A percentile compares a stretch with the other conserved stretches of the same genome.
Conservation (phyloP, 306 rosid species). For the Astragalus glycyphyllos region DNA sequence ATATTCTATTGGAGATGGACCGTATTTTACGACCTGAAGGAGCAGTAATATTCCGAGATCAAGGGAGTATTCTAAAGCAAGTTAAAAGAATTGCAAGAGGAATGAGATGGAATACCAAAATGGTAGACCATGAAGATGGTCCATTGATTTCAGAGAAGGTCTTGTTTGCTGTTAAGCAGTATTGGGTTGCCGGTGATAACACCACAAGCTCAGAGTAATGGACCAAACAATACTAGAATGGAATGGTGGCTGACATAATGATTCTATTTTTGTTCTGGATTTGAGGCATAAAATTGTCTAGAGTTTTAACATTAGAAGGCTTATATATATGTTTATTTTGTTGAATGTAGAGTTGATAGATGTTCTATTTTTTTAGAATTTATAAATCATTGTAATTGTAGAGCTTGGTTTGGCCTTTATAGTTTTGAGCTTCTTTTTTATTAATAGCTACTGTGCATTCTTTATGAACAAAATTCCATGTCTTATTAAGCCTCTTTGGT, state of each 20-base stretch:
- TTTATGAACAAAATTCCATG: not conserved
- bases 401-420: slow-evolving; percentile 26
- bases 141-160: slow-evolving; percentile 73
- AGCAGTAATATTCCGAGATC: slow-evolving; percentile 77
- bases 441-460: not conserved
- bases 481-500: not conserved
- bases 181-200: slow-evolving; percentile 77
- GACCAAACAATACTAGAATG: not conserved
- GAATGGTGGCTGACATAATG: slow-evolving; percentile 14
- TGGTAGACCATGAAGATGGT: slow-evolving; percentile 87
- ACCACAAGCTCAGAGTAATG: slow-evolving; percentile 49
- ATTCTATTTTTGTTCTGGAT: slow-evolving; percentile 29
- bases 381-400: slow-evolving; percentile 16
- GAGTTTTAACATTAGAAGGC: slow-evolving; percentile 24
- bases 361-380: slow-evolving; percentile 35
- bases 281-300: slow-evolving; percentile 20
- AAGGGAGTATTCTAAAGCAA: slow-evolving; percentile 55
- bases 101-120: slow-evolving; percentile 81
- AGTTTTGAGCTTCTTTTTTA: slow-evolving; percentile 7
- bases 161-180: slow-evolving; percentile 74
- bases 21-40: slow-evolving; percentile 86
- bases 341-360: slow-evolving; percentile 40
- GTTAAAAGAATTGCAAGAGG: slow-evolving; percentile 64
- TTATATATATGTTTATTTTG: slow-evolving; percentile 24
- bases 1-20: slow-evolving; percentile 85